These are phyloP conservation scores for Tuber melanosporum DNA, from an alignment of 495 filamentous ascomycete genomes.

Conservation along the genomic window DNA sequence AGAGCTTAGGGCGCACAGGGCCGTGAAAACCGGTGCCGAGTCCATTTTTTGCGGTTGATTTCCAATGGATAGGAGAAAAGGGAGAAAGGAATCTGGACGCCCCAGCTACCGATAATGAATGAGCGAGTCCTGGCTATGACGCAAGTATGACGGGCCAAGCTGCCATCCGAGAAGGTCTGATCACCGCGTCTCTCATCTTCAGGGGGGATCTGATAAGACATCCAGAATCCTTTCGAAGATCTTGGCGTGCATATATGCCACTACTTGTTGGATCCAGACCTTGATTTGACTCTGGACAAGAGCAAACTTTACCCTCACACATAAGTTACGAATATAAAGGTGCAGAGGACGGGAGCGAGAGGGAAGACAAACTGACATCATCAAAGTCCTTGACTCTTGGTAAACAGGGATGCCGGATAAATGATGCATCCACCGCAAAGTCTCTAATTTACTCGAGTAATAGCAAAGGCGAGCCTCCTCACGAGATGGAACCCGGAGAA, in stretches of 20 bases:
- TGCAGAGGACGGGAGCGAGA: no score
- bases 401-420: background rate
- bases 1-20: slow-evolving; percentile 52
- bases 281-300: no score
- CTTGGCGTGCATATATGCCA: no score
- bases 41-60: slow-evolving; percentile 24
- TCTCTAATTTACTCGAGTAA: no score
- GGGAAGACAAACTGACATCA: no score
- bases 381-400: no score
- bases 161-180: background rate
- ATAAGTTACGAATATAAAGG: no score
- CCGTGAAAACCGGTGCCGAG: slow-evolving; percentile 36
- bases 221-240: no score
- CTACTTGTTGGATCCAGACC: no score
- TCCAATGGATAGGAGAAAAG: background rate
- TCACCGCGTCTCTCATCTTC: background rate
- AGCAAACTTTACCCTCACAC: no score
- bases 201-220: background rate
- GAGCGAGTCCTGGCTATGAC: background rate
- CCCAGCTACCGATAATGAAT: background rate
- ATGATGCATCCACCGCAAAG: no score
- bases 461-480: no score
- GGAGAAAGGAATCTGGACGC: background rate
- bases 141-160: background rate
- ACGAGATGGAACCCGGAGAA: background rate